phyloP scores from a whole-genome alignment of 352 stramenopile species.

The Phytophthora rubi region DNA sequence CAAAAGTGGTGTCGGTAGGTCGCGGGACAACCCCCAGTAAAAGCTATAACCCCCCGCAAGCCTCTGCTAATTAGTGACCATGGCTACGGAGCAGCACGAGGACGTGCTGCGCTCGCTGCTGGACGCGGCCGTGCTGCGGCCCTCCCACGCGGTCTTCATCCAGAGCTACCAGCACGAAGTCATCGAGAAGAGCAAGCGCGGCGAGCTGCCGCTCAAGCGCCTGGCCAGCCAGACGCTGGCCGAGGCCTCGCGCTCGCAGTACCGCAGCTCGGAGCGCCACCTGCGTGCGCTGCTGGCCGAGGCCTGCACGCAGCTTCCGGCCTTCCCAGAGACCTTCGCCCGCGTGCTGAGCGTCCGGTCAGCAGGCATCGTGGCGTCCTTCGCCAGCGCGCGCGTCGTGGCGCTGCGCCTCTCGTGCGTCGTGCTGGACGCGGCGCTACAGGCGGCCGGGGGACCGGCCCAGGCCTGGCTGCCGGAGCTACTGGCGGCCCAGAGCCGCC shows the following conservation, averaged over 20 bases:
- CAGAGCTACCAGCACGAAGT: constrained; percentile 75
- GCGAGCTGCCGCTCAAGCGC: constrained; percentile 69
- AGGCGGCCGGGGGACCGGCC: neutral
- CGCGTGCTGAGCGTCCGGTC: constrained; percentile 48
- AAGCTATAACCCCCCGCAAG: no score
- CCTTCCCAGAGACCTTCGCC: constrained; percentile 60
- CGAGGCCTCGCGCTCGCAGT: constrained; percentile 61
- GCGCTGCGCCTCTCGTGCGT: constrained; percentile 63
- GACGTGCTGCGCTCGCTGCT: constrained; percentile 73
- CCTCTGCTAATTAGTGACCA: constrained; percentile 8
- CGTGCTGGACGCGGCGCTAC: constrained; percentile 51
- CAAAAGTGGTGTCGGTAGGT: no score
- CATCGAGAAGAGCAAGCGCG: constrained; percentile 63
- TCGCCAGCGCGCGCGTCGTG: constrained; percentile 59
- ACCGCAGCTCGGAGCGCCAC: constrained; percentile 60
- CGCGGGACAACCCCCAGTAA: no score
- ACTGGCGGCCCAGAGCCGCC: constrained; percentile 46
- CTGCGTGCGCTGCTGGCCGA: constrained; percentile 58
- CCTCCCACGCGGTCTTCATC: constrained; percentile 56
- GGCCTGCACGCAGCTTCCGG: constrained; percentile 38
- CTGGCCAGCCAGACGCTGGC: constrained; percentile 64
- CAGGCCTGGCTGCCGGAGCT: constrained; percentile 57
- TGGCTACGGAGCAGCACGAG: constrained; percentile 42
- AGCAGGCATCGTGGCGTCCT: constrained; percentile 54
- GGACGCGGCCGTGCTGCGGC: constrained; percentile 57